Evolutionary conservation across 176 grass and related monocot genomes (phyloP).

Genomic region (Dendrocalamus sinicus): DNA sequence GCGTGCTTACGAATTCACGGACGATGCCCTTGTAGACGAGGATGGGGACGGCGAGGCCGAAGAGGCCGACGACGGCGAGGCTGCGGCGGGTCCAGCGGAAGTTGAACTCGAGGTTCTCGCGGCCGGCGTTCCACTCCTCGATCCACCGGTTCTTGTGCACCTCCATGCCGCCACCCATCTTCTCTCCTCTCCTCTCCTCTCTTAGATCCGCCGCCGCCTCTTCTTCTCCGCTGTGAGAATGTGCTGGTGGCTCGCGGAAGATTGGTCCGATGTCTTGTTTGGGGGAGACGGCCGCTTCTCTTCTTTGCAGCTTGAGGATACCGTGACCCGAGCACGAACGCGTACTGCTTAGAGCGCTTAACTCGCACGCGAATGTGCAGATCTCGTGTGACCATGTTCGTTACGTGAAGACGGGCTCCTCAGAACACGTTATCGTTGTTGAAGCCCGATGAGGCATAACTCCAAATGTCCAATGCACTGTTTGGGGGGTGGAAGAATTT

Average conservation of each 20-base stretch:
- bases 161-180: slow-evolving; percentile 87
- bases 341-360: background rate
- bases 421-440: too few relatives aligned
- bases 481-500: too few relatives aligned
- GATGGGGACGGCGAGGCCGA: slow-evolving; percentile 73
- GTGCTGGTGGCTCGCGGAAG: slow-evolving; percentile 31
- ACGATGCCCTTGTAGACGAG: slow-evolving; percentile 87
- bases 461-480: too few relatives aligned
- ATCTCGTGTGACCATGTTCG: fast-evolving
- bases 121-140: slow-evolving; percentile 71
- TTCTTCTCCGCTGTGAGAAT: slow-evolving; percentile 11
- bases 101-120: slow-evolving; percentile 76
- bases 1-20: slow-evolving; percentile 68
- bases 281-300: background rate
- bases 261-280: background rate
- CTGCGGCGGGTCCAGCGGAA: slow-evolving; percentile 81
- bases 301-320: background rate
- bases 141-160: slow-evolving; percentile 82
- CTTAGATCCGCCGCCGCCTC: slow-evolving; percentile 16
- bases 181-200: slow-evolving; percentile 14
- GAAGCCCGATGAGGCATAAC: background rate
- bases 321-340: background rate
- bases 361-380: background rate
- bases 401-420: background rate
- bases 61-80: slow-evolving; percentile 74